A percentile compares a stretch with the other conserved stretches of the same genome.
These are phyloP conservation scores for Syzygium malaccense DNA, from an alignment of 441 rosid genomes.

Conservation along the genomic window DNA sequence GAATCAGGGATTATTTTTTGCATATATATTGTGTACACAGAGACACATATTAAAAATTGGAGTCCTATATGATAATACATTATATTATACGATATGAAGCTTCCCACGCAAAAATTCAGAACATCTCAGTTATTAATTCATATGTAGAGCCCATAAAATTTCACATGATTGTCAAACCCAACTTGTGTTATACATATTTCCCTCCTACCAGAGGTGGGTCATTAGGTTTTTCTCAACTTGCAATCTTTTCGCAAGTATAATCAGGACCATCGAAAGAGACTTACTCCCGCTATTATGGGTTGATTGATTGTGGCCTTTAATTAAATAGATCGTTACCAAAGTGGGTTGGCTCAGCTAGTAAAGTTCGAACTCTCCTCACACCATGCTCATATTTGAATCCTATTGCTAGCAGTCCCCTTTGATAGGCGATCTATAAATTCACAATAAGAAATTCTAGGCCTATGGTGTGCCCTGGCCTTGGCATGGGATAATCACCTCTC, in stretches of 20 bases:
- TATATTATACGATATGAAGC: neutral
- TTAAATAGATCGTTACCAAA: neutral
- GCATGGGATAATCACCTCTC: too few relatives aligned
- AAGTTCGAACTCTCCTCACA: too few relatives aligned
- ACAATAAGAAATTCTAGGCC: too few relatives aligned
- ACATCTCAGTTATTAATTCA: too few relatives aligned
- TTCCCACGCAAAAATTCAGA: neutral
- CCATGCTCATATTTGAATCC: too few relatives aligned
- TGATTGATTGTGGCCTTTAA: neutral
- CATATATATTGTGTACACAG: neutral
- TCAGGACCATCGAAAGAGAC: neutral
- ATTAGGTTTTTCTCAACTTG: neutral
- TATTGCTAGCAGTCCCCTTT: too few relatives aligned
- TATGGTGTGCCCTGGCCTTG: too few relatives aligned
- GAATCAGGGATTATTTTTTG: neutral
- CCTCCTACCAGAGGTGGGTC: neutral
- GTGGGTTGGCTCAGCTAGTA: too few relatives aligned
- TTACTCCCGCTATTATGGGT: neutral
- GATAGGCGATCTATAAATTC: too few relatives aligned
- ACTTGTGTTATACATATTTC: neutral
- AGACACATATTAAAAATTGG: neutral
- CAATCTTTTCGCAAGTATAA: neutral
- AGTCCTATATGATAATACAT: neutral
- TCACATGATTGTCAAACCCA: neutral
- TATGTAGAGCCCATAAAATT: neutral